These are phyloP conservation scores for Fraxinus sp. DNA, from an alignment of 305 asterid genomes.

Conservation along the genomic window DNA sequence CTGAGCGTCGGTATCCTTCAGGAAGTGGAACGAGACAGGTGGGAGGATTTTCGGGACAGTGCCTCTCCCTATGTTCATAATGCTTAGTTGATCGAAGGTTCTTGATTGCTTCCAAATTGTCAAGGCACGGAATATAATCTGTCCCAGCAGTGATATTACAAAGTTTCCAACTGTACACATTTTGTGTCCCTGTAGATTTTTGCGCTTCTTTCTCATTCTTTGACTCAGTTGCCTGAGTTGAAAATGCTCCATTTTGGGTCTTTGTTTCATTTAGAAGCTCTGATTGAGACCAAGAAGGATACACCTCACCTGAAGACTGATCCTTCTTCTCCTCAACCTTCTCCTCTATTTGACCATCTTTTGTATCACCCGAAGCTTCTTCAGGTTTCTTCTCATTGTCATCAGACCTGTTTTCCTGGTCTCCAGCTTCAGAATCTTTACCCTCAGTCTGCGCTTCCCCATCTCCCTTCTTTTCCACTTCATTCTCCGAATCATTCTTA, in stretches of 20 bases:
- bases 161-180: slow-evolving; percentile 52
- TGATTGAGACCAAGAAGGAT: slow-evolving; percentile 78
- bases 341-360: slow-evolving; percentile 40
- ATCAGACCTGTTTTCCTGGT: slow-evolving; percentile 31
- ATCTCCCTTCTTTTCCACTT: slow-evolving; percentile 27
- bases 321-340: slow-evolving; percentile 39
- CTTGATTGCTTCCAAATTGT: slow-evolving; percentile 62
- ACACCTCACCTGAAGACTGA: slow-evolving; percentile 42
- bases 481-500: slow-evolving; percentile 9
- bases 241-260: slow-evolving; percentile 65
- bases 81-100: slow-evolving; percentile 69
- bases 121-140: slow-evolving; percentile 93
- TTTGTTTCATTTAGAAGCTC: slow-evolving; percentile 70
- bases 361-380: slow-evolving; percentile 34
- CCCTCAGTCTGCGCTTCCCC: slow-evolving; percentile 31
- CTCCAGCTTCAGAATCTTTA: slow-evolving; percentile 38
- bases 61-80: slow-evolving; percentile 94
- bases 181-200: slow-evolving; percentile 17
- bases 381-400: slow-evolving; percentile 36
- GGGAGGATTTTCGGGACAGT: slow-evolving; percentile 79
- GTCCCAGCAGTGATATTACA: slow-evolving; percentile 79
- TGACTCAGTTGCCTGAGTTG: slow-evolving; percentile 75
- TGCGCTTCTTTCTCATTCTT: slow-evolving; percentile 31
- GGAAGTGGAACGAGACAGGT: slow-evolving; percentile 88
- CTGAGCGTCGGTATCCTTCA: slow-evolving; percentile 73